These are phyloP conservation scores for Leccinum incarnatum DNA, from an alignment of 768 basidiomycete species.

Conservation along the genomic window DNA sequence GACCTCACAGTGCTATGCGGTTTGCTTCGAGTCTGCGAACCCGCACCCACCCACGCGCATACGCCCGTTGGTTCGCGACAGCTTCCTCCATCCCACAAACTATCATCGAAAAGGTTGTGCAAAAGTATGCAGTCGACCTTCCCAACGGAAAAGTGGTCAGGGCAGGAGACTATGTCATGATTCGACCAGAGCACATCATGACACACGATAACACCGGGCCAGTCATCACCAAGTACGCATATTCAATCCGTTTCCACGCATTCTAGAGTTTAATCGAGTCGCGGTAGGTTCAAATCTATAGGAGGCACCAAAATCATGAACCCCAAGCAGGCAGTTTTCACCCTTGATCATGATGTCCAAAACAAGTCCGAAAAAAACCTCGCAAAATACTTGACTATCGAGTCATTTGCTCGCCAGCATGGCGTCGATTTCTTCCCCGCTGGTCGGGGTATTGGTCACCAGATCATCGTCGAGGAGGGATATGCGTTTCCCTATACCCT, in stretches of 20 bases:
- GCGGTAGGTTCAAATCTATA: slow-evolving; percentile 84
- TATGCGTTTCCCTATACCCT: slow-evolving; percentile 96
- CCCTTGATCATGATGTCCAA: slow-evolving; percentile 97
- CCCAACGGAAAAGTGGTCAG: slow-evolving; percentile 75
- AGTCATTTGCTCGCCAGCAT: slow-evolving; percentile 82
- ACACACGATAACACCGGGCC: slow-evolving; percentile 98
- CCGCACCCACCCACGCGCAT: not conserved
- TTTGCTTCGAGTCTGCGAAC: slow-evolving; percentile 11
- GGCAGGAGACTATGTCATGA: slow-evolving; percentile 99
- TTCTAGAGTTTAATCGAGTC: not conserved
- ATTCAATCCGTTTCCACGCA: not conserved
- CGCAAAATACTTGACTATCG: slow-evolving; percentile 88
- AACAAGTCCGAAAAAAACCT: slow-evolving; percentile 91
- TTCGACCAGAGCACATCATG: slow-evolving; percentile 97
- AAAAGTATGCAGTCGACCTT: slow-evolving; percentile 92
- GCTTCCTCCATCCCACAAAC: slow-evolving; percentile 63
- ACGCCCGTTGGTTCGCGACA: slow-evolving; percentile 34
- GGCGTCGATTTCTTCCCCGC: slow-evolving; percentile 95
- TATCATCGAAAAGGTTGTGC: slow-evolving; percentile 95
- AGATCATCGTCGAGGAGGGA: slow-evolving; percentile 95
- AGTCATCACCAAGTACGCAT: slow-evolving; percentile 88
- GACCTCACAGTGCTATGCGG: not conserved
- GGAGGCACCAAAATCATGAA: slow-evolving; percentile 83
- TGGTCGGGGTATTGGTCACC: slow-evolving; percentile 96
- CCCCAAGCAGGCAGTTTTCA: slow-evolving; percentile 87